phyloP scores from a whole-genome alignment of 352 stramenopile genomes.

The Globisporangium echinulatum region DNA sequence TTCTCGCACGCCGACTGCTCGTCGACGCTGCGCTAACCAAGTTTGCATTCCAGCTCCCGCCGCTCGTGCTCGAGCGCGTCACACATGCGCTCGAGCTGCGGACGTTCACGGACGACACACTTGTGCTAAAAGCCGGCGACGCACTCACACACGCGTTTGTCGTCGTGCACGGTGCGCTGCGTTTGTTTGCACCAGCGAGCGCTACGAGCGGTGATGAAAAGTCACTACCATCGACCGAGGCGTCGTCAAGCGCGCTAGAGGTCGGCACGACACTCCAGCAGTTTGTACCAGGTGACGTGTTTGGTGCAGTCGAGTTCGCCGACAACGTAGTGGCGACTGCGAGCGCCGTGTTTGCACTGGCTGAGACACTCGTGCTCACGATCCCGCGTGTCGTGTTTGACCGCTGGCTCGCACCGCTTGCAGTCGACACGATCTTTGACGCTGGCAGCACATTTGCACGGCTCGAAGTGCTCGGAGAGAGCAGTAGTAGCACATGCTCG shows the following conservation, averaged over 20 bases:
- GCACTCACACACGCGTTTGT: slow-evolving; percentile 23
- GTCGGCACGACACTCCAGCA: slow-evolving; percentile 1
- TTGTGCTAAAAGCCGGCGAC: slow-evolving; percentile 18
- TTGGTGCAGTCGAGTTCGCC: slow-evolving; percentile 25
- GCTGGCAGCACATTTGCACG: slow-evolving; percentile 31
- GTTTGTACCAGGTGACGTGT: slow-evolving; percentile 29
- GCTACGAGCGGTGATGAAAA: not conserved
- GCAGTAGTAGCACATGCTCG: not conserved
- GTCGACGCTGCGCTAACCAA: slow-evolving; percentile 26
- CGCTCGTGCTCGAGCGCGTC: slow-evolving; percentile 43
- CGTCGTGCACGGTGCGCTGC: slow-evolving; percentile 27
- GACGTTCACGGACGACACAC: slow-evolving; percentile 12
- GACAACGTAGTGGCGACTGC: not conserved
- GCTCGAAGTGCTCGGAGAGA: slow-evolving; percentile 4
- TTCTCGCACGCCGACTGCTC: slow-evolving; percentile 19
- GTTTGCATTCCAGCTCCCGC: slow-evolving; percentile 50
- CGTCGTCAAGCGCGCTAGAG: not conserved
- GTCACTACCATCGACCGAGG: not conserved
- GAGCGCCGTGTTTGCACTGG: slow-evolving; percentile 20
- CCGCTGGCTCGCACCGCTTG: slow-evolving; percentile 33
- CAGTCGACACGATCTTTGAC: slow-evolving; percentile 26
- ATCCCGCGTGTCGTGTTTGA: slow-evolving; percentile 30
- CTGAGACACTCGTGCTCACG: slow-evolving; percentile 30
- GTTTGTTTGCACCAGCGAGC: not conserved
- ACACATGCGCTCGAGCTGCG: slow-evolving; percentile 35